Percentiles rank a stretch among this genome's conserved stretches.
These are phyloP conservation scores for Ophioceras dolichostomum DNA, from an alignment of 2,329 filamentous ascomycete species.

Conservation along the genomic window DNA sequence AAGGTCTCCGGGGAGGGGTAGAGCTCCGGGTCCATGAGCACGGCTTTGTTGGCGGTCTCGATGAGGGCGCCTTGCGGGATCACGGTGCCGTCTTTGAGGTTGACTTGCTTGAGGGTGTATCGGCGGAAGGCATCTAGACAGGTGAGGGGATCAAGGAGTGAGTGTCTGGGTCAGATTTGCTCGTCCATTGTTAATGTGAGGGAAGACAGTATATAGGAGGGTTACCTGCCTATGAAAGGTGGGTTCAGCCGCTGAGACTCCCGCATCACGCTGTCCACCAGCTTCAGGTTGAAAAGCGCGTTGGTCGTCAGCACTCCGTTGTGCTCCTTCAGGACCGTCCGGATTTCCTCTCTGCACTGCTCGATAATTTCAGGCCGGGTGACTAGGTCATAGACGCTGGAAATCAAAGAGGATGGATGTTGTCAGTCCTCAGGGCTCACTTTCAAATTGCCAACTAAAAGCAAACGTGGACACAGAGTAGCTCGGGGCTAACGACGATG, in stretches of 20 bases:
- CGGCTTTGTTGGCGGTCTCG: background rate
- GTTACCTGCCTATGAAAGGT: background rate
- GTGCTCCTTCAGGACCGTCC: slow-evolving; percentile 19
- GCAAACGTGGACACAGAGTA: too few relatives aligned
- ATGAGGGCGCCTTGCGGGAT: slow-evolving; percentile 23
- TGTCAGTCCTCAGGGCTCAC: slow-evolving; percentile 6
- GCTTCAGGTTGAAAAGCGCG: slow-evolving; percentile 22
- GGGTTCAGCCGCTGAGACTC: slow-evolving; percentile 22
- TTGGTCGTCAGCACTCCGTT: slow-evolving; percentile 11
- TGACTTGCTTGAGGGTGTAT: slow-evolving; percentile 28
- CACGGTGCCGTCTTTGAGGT: slow-evolving; percentile 27
- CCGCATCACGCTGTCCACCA: slow-evolving; percentile 28
- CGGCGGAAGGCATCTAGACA: slow-evolving; percentile 25
- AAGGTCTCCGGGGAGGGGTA: slow-evolving; percentile 21
- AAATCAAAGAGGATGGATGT: too few relatives aligned
- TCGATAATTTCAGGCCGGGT: slow-evolving; percentile 35
- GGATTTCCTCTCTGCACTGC: slow-evolving; percentile 37
- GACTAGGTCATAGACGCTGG: slow-evolving; percentile 31
- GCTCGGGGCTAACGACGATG: too few relatives aligned
- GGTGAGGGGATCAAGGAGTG: background rate
- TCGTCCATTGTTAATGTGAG: background rate
- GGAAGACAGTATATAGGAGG: too few relatives aligned
- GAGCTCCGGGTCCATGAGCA: background rate
- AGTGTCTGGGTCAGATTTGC: too few relatives aligned
- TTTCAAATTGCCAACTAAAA: background rate